Conservation (phyloP, 179 eudicot genomes). For the Beta macrorhiza region DNA sequence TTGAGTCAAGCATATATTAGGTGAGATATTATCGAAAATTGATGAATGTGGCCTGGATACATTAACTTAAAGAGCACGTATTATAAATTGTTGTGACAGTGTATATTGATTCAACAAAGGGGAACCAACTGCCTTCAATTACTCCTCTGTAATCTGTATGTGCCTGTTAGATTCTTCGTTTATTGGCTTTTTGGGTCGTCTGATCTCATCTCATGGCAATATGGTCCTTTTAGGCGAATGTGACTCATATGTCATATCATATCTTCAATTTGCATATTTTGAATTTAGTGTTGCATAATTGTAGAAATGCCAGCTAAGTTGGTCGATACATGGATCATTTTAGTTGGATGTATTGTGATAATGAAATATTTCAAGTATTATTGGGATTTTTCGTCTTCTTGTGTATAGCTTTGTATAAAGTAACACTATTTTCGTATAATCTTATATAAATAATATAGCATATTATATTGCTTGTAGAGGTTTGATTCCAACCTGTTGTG, state of each 20-base stretch:
- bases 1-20: conserved; percentile 21
- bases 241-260: not conserved
- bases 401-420: not conserved
- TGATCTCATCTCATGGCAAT: not conserved
- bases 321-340: conserved; percentile 17
- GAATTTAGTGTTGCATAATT: not conserved
- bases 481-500: too few species aligned
- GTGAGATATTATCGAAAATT: conserved; percentile 2
- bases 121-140: conserved; percentile 27
- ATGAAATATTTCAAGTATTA: not conserved
- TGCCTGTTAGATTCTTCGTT: conserved; percentile 6
- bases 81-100: not conserved
- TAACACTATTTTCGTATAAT: too few species aligned
- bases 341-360: not conserved
- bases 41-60: conserved; percentile 17
- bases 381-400: not conserved
- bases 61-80: conserved; percentile 11
- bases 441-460: too few species aligned
- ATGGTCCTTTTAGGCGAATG: not conserved
- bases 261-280: conserved; percentile 9
- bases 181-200: conserved; percentile 15
- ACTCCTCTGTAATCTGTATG: conserved; percentile 14
- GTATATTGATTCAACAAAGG: conserved; percentile 15
- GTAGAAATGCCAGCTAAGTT: conserved; percentile 26
- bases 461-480: too few species aligned